phyloP scores from a whole-genome alignment of 1,284 basidiomycete genomes.

The Coniferiporia sulphurascens region DNA sequence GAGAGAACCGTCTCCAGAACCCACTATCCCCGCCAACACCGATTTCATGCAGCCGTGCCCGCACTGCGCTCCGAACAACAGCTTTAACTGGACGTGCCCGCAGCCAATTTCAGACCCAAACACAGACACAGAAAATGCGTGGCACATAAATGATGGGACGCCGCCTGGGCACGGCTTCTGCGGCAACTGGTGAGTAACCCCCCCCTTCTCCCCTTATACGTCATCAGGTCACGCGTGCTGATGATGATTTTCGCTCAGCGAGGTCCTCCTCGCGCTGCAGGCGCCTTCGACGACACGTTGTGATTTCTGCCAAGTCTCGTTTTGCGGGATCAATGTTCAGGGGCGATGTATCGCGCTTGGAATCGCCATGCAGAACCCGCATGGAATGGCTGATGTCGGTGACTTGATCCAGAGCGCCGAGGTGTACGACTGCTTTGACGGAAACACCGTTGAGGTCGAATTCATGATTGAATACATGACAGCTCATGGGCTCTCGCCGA shows the following conservation, averaged over 20 bases:
- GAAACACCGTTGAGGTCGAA: conserved; percentile 72
- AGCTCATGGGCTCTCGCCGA: conserved; percentile 51
- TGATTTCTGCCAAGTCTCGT: conserved; percentile 71
- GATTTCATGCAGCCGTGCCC: conserved; percentile 71
- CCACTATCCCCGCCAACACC: conserved; percentile 52
- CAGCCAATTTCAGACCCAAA: conserved; percentile 67
- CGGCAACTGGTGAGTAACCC: conserved; percentile 58
- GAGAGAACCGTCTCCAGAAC: conserved; percentile 68
- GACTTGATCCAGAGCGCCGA: conserved; percentile 70
- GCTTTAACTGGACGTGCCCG: conserved; percentile 67
- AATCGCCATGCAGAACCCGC: conserved; percentile 57
- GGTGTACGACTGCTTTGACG: conserved; percentile 71
- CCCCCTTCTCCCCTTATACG: not conserved
- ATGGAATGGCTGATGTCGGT: conserved; percentile 55
- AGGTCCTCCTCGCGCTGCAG: conserved; percentile 60
- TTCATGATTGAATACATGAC: conserved; percentile 73
- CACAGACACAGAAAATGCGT: conserved; percentile 58
- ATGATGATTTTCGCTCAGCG: conserved; percentile 35
- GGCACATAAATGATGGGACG: conserved; percentile 64
- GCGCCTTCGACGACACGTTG: conserved; percentile 74
- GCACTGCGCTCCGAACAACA: conserved; percentile 60
- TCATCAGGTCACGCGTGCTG: conserved; percentile 6
- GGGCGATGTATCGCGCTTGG: conserved; percentile 61
- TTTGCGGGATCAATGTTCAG: conserved; percentile 71
- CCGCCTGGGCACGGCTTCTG: conserved; percentile 73